phyloP scores from a whole-genome alignment of 2,329 filamentous ascomycete genomes.

The Cryphonectria naterciae region DNA sequence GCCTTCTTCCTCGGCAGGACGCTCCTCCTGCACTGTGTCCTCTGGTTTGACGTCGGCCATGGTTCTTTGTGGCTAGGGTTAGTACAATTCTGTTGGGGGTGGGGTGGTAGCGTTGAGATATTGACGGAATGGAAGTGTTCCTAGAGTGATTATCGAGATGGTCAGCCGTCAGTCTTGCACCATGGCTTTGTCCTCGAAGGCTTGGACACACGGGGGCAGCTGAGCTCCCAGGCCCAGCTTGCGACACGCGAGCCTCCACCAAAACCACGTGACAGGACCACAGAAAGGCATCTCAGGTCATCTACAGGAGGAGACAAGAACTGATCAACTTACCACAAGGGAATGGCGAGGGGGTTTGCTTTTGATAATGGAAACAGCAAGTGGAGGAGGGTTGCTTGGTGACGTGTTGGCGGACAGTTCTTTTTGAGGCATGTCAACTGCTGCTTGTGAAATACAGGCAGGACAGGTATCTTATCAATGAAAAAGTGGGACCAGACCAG shows the following conservation, averaged over 20 bases:
- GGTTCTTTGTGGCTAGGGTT: conserved; percentile 22
- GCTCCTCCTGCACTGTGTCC: conserved; percentile 39
- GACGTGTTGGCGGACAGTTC: neutral
- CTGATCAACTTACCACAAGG: neutral
- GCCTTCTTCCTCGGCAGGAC: conserved; percentile 41
- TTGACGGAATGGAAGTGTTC: neutral
- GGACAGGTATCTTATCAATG: conserved; percentile 2
- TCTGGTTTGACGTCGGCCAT: conserved; percentile 39
- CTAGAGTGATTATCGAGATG: neutral
- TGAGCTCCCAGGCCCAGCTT: neutral
- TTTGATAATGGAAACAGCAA: neutral
- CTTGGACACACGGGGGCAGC: neutral
- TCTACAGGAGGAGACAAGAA: neutral
- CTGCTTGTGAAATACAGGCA: neutral
- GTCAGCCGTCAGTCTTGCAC: conserved; percentile 19
- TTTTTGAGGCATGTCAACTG: neutral
- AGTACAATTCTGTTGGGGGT: neutral
- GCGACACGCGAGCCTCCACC: neutral
- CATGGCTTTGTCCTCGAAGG: neutral
- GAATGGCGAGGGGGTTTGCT: neutral
- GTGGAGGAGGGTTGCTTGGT: neutral
- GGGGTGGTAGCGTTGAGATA: neutral
- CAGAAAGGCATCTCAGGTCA: neutral
- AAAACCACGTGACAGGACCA: neutral
- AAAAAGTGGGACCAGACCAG: neutral